Conservation (phyloP, 2,329 filamentous ascomycete species). For the Aureobasidium melanogenum region DNA sequence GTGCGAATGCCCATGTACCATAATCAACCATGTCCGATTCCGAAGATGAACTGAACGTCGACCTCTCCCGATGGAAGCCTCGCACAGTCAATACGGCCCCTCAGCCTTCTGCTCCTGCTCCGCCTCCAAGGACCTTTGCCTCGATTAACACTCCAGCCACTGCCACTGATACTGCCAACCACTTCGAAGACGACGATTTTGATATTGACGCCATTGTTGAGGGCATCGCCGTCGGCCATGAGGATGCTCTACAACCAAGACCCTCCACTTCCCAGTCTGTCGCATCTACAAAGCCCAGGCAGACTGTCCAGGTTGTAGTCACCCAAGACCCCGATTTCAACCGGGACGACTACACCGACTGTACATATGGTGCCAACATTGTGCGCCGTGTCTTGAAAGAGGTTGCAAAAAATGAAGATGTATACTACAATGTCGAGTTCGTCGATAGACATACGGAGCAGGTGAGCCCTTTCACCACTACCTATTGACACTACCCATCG, state of each 20-base stretch:
- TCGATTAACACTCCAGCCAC: not conserved
- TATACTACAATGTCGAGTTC: constrained; percentile 35
- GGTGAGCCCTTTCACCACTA: constrained; percentile 27
- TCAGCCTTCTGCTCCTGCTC: not conserved
- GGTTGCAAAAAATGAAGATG: constrained; percentile 22
- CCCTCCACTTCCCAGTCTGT: not conserved
- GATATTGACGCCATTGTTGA: constrained; percentile 7
- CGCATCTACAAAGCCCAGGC: not conserved
- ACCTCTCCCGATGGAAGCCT: constrained; percentile 22
- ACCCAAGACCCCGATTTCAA: not conserved
- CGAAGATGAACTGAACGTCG: constrained; percentile 21
- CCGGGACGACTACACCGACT: constrained; percentile 18
- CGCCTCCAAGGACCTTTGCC: constrained; percentile 1
- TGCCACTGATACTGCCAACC: not conserved
- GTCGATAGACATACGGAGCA: constrained; percentile 30
- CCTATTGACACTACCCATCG: not conserved
- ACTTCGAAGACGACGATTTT: not conserved
- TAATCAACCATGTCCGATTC: constrained; percentile 15
- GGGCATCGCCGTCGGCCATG: not conserved
- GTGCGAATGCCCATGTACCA: not conserved
- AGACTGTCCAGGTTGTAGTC: not conserved
- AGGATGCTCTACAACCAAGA: not conserved
- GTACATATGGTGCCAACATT: constrained; percentile 19
- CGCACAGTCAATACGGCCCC: not conserved
- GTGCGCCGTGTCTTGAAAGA: constrained; percentile 35